Conservation (phyloP, 495 filamentous ascomycete genomes). For the Cryomyces minteri region DNA sequence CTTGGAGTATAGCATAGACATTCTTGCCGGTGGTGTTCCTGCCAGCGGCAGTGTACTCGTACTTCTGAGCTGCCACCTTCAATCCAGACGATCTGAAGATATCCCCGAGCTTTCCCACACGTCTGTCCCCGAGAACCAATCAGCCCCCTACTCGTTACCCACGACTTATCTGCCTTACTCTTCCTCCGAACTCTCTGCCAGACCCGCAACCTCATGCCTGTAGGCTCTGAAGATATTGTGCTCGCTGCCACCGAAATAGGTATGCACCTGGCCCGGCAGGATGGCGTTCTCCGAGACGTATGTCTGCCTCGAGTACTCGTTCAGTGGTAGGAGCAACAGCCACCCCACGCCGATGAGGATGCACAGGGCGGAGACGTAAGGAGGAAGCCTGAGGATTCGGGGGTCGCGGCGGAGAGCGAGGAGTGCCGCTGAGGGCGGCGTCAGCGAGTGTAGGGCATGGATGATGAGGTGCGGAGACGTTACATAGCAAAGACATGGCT, state of each 20-base stretch:
- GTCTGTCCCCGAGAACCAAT: slow-evolving; percentile 1
- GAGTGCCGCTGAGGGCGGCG: slow-evolving; percentile 15
- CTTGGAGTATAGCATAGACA: slow-evolving; percentile 86
- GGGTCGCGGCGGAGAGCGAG: slow-evolving; percentile 42
- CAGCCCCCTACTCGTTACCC: not conserved
- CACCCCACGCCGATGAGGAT: slow-evolving; percentile 77
- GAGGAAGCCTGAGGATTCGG: slow-evolving; percentile 51
- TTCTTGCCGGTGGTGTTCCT: slow-evolving; percentile 67
- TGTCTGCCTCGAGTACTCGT: slow-evolving; percentile 79
- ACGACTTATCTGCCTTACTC: slow-evolving; percentile 8
- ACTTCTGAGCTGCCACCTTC: slow-evolving; percentile 72
- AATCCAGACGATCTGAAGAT: slow-evolving; percentile 63
- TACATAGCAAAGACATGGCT: too few relatives aligned
- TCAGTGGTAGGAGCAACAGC: slow-evolving; percentile 81
- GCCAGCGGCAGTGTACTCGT: slow-evolving; percentile 58
- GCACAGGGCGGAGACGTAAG: slow-evolving; percentile 73
- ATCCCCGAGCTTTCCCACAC: slow-evolving; percentile 42
- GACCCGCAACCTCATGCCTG: slow-evolving; percentile 48
- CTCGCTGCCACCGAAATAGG: slow-evolving; percentile 90
- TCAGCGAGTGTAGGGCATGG: too few relatives aligned
- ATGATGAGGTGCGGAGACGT: too few relatives aligned
- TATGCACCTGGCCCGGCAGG: slow-evolving; percentile 91
- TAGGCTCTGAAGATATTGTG: slow-evolving; percentile 91
- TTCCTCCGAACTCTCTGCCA: slow-evolving; percentile 9
- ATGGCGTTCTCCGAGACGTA: slow-evolving; percentile 98